phyloP scores from a whole-genome alignment of 1,139 yeast species.

The Meyerozyma athensensis region DNA sequence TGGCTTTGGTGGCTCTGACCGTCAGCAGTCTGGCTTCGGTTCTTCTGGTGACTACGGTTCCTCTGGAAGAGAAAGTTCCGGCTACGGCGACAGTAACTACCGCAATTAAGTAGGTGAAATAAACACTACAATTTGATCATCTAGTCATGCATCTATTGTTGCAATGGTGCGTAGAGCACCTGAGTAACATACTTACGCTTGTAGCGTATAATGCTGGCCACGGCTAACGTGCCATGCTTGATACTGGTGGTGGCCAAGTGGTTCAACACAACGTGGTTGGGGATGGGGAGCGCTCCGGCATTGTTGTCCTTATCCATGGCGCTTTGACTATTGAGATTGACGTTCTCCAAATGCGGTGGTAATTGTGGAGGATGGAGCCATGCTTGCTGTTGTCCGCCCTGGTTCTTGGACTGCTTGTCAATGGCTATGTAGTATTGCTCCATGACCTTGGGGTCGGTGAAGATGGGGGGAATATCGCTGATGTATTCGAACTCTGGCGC shows the following conservation, averaged over 20 bases:
- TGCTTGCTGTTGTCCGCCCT: slow-evolving; percentile 60
- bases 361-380: slow-evolving; percentile 60
- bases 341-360: slow-evolving; percentile 48
- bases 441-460: slow-evolving; percentile 67
- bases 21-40: slow-evolving; percentile 8
- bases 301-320: slow-evolving; percentile 44
- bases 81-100: slow-evolving; percentile 6
- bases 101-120: not conserved
- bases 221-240: slow-evolving; percentile 46
- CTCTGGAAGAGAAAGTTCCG: slow-evolving; percentile 8
- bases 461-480: slow-evolving; percentile 81
- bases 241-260: slow-evolving; percentile 48
- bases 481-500: slow-evolving; percentile 41
- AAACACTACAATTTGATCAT: not conserved
- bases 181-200: slow-evolving; percentile 47
- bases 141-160: slow-evolving; percentile 15
- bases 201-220: slow-evolving; percentile 45
- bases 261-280: slow-evolving; percentile 44
- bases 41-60: slow-evolving; percentile 8
- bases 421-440: slow-evolving; percentile 65
- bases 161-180: slow-evolving; percentile 46
- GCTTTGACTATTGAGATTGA: slow-evolving; percentile 42
- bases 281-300: slow-evolving; percentile 47
- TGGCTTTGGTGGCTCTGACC: slow-evolving; percentile 15
- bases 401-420: slow-evolving; percentile 62